Percentiles rank a stretch among this genome's conserved stretches.
These are phyloP conservation scores for Begonia masoniana DNA, from an alignment of 306 rosid genomes.

Conservation along the genomic window DNA sequence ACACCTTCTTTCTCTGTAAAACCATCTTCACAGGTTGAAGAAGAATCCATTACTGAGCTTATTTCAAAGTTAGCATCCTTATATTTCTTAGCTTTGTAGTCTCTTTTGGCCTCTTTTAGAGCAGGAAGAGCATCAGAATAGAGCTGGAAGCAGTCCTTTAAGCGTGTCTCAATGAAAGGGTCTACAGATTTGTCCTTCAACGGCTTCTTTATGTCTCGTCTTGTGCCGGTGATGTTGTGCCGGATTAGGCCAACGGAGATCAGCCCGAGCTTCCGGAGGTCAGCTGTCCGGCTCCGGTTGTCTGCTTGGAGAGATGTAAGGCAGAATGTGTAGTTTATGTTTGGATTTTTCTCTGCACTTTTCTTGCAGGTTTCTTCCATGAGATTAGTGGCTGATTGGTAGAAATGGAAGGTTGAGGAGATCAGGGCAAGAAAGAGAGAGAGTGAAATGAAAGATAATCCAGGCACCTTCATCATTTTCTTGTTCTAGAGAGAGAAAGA, in stretches of 20 bases:
- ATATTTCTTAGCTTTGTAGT: constrained; percentile 32
- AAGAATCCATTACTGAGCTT: constrained; percentile 43
- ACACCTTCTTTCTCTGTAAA: constrained; percentile 24
- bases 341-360: constrained; percentile 36
- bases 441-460: constrained; percentile 6
- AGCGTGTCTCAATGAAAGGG: constrained; percentile 15
- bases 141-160: constrained; percentile 55
- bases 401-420: constrained; percentile 5
- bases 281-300: constrained; percentile 9
- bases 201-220: constrained; percentile 21
- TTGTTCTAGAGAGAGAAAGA: not conserved
- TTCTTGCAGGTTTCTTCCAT: constrained; percentile 48
- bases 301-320: constrained; percentile 31
- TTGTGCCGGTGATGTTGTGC: constrained; percentile 35
- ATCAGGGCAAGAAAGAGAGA: constrained; percentile 11
- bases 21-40: constrained; percentile 72
- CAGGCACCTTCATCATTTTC: constrained; percentile 5
- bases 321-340: constrained; percentile 54
- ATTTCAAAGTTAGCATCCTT: constrained; percentile 25
- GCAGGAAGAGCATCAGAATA: constrained; percentile 30
- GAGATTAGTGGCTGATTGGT: constrained; percentile 14
- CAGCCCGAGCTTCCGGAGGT: constrained; percentile 37
- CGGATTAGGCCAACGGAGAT: constrained; percentile 32
- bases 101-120: constrained; percentile 29
- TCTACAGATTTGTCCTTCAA: constrained; percentile 20